A percentile compares a stretch with the other conserved stretches of the same genome.
Evolutionary conservation across 78 protist species (phyloP).

Genomic region (slime mould (Dictyostelium discoideum)): dicty_2.7 NC_007089.4:2259501-2260000

Average conservation of each 20-base stretch:
- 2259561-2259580: background rate
- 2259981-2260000: background rate
- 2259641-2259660: background rate
- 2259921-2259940: background rate
- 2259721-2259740: background rate
- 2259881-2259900: background rate
- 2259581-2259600: slow-evolving; percentile 16
- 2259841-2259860: no score
- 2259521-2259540: background rate
- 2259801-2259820: background rate
- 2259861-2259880: no score
- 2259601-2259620: slow-evolving; percentile 46
- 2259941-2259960: background rate
- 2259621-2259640: background rate
- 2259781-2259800: background rate
- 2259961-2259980: background rate
- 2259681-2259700: background rate
- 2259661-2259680: background rate
- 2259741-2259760: background rate
- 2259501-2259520: background rate
- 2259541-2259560: background rate
- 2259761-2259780: background rate
- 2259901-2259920: background rate
- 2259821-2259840: background rate
- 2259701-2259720: background rate